Conservation (phyloP, 164 flowering plant genomes). For the Cinnamomum chago region DNA sequence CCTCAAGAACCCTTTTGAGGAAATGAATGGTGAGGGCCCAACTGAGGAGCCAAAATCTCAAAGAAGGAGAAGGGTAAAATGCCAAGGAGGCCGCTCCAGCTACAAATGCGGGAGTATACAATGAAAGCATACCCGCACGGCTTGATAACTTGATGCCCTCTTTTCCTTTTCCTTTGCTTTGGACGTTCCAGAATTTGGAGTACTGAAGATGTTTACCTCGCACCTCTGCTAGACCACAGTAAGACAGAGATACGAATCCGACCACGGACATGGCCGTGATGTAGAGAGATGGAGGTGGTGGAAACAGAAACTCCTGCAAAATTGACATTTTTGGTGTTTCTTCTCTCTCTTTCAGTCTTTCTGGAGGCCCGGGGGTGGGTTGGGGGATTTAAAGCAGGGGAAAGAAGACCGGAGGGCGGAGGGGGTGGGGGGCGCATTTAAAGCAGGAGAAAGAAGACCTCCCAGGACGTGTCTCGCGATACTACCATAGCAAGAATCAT, state of each 20-base stretch:
- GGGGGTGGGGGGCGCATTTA: too few species aligned
- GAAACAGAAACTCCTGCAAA: constrained; percentile 23
- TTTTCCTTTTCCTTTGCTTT: background rate
- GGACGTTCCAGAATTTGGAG: constrained; percentile 45
- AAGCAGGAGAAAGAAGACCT: background rate
- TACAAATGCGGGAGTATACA: constrained; percentile 50
- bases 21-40: constrained; percentile 57
- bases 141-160: constrained; percentile 19
- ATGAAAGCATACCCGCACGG: constrained; percentile 43
- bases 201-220: constrained; percentile 51
- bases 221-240: constrained; percentile 34
- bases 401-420: background rate
- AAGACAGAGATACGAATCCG: constrained; percentile 16
- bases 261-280: constrained; percentile 34
- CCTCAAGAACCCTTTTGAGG: constrained; percentile 65
- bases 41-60: constrained; percentile 34
- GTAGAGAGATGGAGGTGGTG: constrained; percentile 42
- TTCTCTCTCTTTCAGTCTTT: background rate
- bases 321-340: background rate
- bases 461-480: too few species aligned
- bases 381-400: background rate
- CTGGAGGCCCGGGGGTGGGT: background rate
- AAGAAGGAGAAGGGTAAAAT: constrained; percentile 13
- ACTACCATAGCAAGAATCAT: too few species aligned
- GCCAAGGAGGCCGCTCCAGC: constrained; percentile 30